Base-by-base conservation (phyloP, 1,139 yeast species). In the Pichia sp. region DNA sequence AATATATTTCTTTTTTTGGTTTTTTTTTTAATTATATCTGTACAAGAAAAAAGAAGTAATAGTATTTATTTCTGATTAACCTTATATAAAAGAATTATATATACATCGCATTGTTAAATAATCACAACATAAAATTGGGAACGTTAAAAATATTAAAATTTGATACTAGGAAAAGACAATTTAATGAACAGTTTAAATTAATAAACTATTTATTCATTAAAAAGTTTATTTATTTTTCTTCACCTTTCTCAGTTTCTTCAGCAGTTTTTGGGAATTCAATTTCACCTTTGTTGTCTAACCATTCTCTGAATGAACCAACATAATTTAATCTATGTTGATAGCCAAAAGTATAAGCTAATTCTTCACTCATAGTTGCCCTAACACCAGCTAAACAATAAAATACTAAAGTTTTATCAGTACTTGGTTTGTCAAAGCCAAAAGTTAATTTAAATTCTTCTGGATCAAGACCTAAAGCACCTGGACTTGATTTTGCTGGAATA, bases 371-470 rank as follows among this genome's bases (percentile, higher is more conserved):
- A 43, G 89, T 76, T 40, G 95, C 85, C 71, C 98, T 81, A 43
- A 89, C 86, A 48, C 98, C 98, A 5, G 87, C 96, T 50, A 86
- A 79, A 69, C 98, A 92, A 70, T 90, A 90, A 68, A 92, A 90
- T 40, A 92, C 78, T 64, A 92, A 73, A 58, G 87, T 88, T 62
- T 85, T 79, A 44, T 79, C 81, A 40, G 72, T 66, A 6, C 70
- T 59, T 4, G 98, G 98, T 69, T 92, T 92, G n/a, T 73, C 74
- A 61, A 89, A 83, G 18, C 95, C 92, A 69, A 90, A 89, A 47
- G 78, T 72, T 38, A 85, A 86, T 58, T 79, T 75, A 62, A 94
- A 92, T 56, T 87, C 96, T 47, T 86, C 95, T 7, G 77, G 74
- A 2, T 82, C 69, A 51, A 92, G 75, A 48, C 86, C 88, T 55